These are phyloP conservation scores for Coemansia erecta DNA, from an alignment of 192 early-diverging fungal genomes.

Conservation along the genomic window DNA sequence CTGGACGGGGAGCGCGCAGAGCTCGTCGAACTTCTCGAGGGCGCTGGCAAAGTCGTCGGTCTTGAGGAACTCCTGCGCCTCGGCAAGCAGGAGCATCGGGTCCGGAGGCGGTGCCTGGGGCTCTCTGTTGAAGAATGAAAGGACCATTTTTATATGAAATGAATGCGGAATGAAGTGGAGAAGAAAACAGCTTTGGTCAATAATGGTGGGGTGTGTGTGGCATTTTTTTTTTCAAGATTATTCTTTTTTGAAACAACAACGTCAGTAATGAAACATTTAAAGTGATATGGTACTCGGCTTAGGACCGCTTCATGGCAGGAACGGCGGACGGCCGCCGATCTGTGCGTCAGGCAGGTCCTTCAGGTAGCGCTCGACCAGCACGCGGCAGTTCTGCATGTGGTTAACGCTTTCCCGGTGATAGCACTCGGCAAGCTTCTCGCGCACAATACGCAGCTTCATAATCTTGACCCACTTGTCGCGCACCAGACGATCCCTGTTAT, in stretches of 20 bases:
- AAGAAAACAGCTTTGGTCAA: background rate
- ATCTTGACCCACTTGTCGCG: slow-evolving; percentile 89
- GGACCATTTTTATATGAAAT: slow-evolving; percentile 13
- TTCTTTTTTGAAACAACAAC: background rate
- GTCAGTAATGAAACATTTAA: too few relatives aligned
- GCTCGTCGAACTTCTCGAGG: slow-evolving; percentile 49
- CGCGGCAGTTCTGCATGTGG: slow-evolving; percentile 88
- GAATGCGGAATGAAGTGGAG: background rate
- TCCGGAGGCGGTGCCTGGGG: slow-evolving; percentile 38
- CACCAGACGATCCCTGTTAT: slow-evolving; percentile 70
- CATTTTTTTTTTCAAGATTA: too few relatives aligned
- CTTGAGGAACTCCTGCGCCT: slow-evolving; percentile 49
- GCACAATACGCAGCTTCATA: slow-evolving; percentile 81
- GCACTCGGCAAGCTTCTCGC: slow-evolving; percentile 88
- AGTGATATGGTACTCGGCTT: too few relatives aligned
- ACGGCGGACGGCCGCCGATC: slow-evolving; percentile 43
- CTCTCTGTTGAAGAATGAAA: slow-evolving; percentile 43
- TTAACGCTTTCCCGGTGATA: slow-evolving; percentile 91
- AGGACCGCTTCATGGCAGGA: slow-evolving; percentile 16
- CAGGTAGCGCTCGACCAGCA: slow-evolving; percentile 79
- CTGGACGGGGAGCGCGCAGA: slow-evolving; percentile 49
- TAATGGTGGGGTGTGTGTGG: too few relatives aligned
- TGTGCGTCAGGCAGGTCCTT: slow-evolving; percentile 51
- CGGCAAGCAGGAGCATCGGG: slow-evolving; percentile 40
- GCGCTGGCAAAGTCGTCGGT: slow-evolving; percentile 47